phyloP scores from a whole-genome alignment of 2,329 filamentous ascomycete species.

The Grosmannia clavigera region DNA sequence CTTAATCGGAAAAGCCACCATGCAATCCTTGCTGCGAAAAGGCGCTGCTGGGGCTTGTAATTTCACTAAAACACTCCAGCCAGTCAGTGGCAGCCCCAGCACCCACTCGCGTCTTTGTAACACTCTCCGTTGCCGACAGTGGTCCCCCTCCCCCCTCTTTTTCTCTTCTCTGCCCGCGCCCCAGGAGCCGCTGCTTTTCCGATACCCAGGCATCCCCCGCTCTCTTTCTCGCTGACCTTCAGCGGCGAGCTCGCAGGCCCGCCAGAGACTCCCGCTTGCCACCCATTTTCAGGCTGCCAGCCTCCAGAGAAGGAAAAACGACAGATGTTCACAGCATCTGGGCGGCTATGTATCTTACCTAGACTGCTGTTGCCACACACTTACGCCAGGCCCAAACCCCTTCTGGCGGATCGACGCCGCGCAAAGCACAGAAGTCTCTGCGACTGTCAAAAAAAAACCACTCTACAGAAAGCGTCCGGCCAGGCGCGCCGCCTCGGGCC shows the following conservation, averaged over 20 bases:
- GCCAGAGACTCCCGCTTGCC: neutral
- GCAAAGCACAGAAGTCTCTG: neutral
- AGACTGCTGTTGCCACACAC: neutral
- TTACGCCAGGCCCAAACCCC: neutral
- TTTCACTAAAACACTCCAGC: neutral
- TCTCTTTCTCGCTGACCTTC: neutral
- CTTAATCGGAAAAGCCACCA: conserved; percentile 1
- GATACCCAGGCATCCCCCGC: conserved; percentile 10
- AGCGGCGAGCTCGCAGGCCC: neutral
- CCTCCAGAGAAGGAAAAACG: neutral
- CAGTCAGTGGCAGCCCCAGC: neutral
- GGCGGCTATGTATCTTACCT: neutral
- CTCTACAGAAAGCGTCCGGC: no score
- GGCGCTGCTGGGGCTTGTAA: neutral
- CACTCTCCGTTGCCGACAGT: neutral
- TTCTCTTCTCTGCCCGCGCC: neutral
- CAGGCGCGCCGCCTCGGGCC: no score
- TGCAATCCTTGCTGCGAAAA: neutral
- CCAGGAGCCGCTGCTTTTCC: conserved; percentile 5
- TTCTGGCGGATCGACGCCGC: neutral
- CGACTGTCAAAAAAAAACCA: no score
- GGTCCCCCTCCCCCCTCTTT: neutral
- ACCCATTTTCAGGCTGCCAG: neutral
- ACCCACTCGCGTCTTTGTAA: neutral
- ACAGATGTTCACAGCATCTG: neutral